Base-by-base conservation (phyloP, 164 flowering plant species). In the Magnolia officinalis region DNA sequence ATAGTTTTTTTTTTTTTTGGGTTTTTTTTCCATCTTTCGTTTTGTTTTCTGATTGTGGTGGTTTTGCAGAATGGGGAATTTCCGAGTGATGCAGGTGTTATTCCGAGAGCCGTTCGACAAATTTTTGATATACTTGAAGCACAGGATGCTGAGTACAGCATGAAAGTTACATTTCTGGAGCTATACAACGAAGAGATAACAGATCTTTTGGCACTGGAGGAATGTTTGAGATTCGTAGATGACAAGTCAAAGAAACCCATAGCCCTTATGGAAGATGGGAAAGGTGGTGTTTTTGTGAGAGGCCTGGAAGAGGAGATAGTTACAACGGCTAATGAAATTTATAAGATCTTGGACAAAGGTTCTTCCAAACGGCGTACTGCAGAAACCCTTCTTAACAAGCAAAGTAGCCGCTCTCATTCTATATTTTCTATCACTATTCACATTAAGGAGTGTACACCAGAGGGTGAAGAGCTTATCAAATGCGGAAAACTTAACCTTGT, bases 401-500 rank as follows among this genome's bases (percentile, higher is more conserved):
- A 92, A 84, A 91, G 97, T 75, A 89, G 95, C 78, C 93, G 94
- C 63, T 92, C 97, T 61, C 97, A 92, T 80, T 90, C 97, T 1
- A 89, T 92, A 79, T 91, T 92, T 84, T 91, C 97, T 3, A 90
- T 92, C 77, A 92, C 97, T 73, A 89, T 92, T 78, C 97, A 92
- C 85, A 90, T 89, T 21, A 92, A 91, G 80, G 97, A 92, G 81
- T 87, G 92, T 73, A 90, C 94, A 11, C 91, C 91, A 2, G 95
- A 92, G 78, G 95, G 97, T 11, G 95, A 91, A 74, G 97, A 92
- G 77, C 78, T 92, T 83, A 91, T 91, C 63, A 92, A 92, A 79
- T 90, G 95, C 81, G 97, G 97, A 80, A 92, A 92, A 81, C 91
- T 92, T 70, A 92, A 91, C 80, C 92, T 92, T 75, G 97, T 92